Evolutionary conservation across 768 basidiomycete genomes (phyloP).

Genomic region (Termitomyces sp.): DNA sequence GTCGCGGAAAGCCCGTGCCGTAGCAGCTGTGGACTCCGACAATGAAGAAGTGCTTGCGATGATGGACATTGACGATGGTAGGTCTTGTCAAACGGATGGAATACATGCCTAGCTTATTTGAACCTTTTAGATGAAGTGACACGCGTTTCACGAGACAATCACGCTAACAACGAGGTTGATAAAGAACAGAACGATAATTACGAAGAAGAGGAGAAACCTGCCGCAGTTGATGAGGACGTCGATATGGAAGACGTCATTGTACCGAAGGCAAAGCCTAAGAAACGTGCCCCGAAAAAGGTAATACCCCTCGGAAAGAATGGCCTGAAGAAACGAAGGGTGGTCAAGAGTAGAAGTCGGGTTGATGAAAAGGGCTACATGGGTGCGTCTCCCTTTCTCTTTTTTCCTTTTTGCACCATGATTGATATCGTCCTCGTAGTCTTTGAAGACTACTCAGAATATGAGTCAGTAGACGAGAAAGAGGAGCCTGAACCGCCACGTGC

Average conservation of each 20-base stretch:
- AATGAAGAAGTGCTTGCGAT: slow-evolving; percentile 53
- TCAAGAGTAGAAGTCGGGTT: slow-evolving; percentile 50
- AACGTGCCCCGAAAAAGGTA: slow-evolving; percentile 50
- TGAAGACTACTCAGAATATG: slow-evolving; percentile 79
- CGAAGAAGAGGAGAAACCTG: slow-evolving; percentile 23
- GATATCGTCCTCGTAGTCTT: slow-evolving; percentile 40
- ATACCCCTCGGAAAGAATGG: slow-evolving; percentile 79
- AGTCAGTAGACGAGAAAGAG: slow-evolving; percentile 67
- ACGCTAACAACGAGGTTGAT: slow-evolving; percentile 6
- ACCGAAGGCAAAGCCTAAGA: slow-evolving; percentile 30
- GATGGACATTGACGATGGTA: slow-evolving; percentile 81
- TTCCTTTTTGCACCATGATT: neutral
- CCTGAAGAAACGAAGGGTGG: slow-evolving; percentile 64
- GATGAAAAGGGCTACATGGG: slow-evolving; percentile 76
- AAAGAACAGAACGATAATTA: slow-evolving; percentile 19
- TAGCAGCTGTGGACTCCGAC: slow-evolving; percentile 30
- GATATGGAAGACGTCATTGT: slow-evolving; percentile 34
- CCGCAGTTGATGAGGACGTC: slow-evolving; percentile 29
- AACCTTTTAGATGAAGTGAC: slow-evolving; percentile 28
- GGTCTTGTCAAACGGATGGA: slow-evolving; percentile 5
- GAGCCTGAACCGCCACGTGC: slow-evolving; percentile 28
- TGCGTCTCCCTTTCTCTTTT: slow-evolving; percentile 27
- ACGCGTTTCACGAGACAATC: slow-evolving; percentile 20
- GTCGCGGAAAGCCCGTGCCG: slow-evolving; percentile 24
- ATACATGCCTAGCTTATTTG: neutral